Base-by-base conservation (phyloP, 495 filamentous ascomycete genomes). In the Cudoniella acicularis region DNA sequence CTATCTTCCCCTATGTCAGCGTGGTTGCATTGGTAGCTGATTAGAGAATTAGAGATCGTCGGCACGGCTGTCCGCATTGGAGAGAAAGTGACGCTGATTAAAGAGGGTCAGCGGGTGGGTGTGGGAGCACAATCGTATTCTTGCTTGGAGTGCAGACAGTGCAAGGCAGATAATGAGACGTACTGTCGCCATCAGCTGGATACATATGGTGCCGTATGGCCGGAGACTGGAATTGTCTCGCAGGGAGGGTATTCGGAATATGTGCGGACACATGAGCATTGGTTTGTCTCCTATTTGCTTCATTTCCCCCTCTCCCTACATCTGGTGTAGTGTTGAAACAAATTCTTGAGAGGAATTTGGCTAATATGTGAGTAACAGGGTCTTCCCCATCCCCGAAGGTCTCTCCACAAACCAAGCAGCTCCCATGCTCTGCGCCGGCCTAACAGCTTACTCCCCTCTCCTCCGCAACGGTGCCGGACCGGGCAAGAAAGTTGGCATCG, bases 381-480 rank as follows among this genome's bases (percentile, higher is more conserved):
- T 82, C 22, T 93, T 92, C 75, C 86, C 85, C 22, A 93, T 96
- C 59, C 92, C 92, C 17, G 86, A 89, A 17, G 79, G 76, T 3
- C 81, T 96, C 45, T 71, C 83, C 20, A 84, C 76, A 63, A 78
- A 78, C 43, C 67, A 83, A 26, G 90, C 87, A 1, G 92, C 91
- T 13, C 92, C 90, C 1, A 95, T 96, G 90, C 79, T 96, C 65
- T 96, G 92, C 69, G 92, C 90, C 30, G 91, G 92, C 46, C 72
- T 95, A 26, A 96, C 92, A 1, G 84, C 83, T 25, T 96, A 86
- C 73, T 86, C 82, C 30, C 91, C 91, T 0, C 77, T 96, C 1
- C 84, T 88, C 41, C 83, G 88, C 23, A 84, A 89, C 67, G 87
- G 86, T n/a, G 76, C 76, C 45, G 86, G 87, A 0, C 86, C 87